Base-by-base conservation (phyloP, 805 yeast species). In the Metschnikowia lachancei region DNA sequence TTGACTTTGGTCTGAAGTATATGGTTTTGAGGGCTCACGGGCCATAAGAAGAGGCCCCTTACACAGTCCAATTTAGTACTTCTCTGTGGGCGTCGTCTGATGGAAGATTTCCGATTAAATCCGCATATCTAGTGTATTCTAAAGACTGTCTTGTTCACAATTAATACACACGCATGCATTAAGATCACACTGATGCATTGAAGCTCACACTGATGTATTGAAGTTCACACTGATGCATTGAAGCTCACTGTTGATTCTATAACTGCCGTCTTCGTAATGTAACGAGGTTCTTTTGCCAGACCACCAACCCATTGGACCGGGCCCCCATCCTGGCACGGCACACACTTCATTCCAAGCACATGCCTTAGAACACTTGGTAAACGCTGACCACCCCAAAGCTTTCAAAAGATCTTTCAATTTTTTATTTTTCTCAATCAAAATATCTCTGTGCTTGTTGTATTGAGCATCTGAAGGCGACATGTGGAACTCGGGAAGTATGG, bases 241-340 rank as follows among this genome's bases (percentile, higher is more conserved):
- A 16, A 58, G 53, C 9, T 58, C 52, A 4, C 41, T 16, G n/a
- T 51, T 45, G 10, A 58, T 40, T 11, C 48, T 42, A 40, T 47
- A 53, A 9, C 44, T 33, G 1, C 51, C 53, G 3, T 51, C 51
- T 34, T 53, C 54, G 31, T 33, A 49, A 18, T 54, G 46, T n/a
- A 56, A 43, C n/a, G 29, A 53, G 9, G 17, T n/a, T 18, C 33
- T 19, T 4, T 46, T 39, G 7, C 40, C 44, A 20, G 24, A 19
- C 4, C 67, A 66, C 74, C 77, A 71, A 1, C 49, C 55, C 38
- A 46, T 24, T 2, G 55, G 50, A 1, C 51, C 49, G 1, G 53
- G 55, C 75, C 85, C 66, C 85, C 85, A 80, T 0, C 82, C 74
- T 1, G 85, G 85, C 13, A 78, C 71, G 45, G 69, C 79, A 52